A percentile compares a stretch with the other conserved stretches of the same genome.
Conservation (phyloP, 73 alveolate genomes). For the Effrenium voratum region DNA sequence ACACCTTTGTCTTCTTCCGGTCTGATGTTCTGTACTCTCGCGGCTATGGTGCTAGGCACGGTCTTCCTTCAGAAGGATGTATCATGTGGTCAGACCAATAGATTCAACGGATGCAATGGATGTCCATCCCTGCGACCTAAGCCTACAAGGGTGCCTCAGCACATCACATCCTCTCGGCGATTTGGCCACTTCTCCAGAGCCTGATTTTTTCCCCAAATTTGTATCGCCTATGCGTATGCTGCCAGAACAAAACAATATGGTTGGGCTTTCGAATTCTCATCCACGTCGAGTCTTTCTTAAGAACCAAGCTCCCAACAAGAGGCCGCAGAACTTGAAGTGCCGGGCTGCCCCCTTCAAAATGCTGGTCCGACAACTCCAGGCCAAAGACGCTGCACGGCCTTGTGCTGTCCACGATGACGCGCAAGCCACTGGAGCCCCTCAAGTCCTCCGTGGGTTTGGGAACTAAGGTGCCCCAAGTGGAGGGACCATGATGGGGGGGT, state of each 20-base stretch:
- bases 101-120: background rate
- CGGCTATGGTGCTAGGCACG: background rate
- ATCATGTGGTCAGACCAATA: background rate
- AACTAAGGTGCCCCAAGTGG: background rate
- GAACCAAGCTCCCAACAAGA: too few relatives aligned
- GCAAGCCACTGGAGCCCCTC: background rate
- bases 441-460: background rate
- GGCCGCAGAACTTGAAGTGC: background rate
- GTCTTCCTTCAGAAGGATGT: background rate
- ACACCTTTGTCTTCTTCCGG: background rate
- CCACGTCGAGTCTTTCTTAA: too few relatives aligned
- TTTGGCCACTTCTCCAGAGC: too few relatives aligned
- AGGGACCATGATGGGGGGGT: background rate
- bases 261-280: too few relatives aligned
- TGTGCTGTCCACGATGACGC: constrained; percentile 12
- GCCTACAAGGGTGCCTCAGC: background rate
- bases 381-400: background rate
- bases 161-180: too few relatives aligned
- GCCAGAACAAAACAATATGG: too few relatives aligned
- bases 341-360: constrained; percentile 11
- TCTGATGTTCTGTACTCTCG: background rate
- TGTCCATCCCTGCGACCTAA: background rate
- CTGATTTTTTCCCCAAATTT: too few relatives aligned
- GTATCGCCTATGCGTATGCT: too few relatives aligned
- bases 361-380: background rate